Percentiles rank a stretch among this genome's conserved stretches.
phyloP scores from a whole-genome alignment of 208 protist genomes.

The Vickermania ingenoplastis region DNA sequence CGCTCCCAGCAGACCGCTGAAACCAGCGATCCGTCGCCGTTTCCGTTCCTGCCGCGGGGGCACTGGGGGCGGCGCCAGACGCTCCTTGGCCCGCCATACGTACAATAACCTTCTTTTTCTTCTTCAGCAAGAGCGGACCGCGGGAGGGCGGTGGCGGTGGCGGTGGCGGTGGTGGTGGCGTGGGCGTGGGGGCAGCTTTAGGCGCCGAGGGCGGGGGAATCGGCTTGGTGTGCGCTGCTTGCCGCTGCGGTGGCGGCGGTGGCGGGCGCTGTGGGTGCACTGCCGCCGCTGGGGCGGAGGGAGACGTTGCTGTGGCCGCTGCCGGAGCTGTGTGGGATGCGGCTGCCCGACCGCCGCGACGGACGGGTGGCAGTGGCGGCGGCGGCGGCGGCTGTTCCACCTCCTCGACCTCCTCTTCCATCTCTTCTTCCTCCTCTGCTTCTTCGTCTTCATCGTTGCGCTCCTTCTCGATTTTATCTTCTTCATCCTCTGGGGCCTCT shows the following conservation, averaged over 20 bases:
- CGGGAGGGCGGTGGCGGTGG: not conserved
- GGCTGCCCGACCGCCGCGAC: not conserved
- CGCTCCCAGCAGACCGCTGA: too few species aligned
- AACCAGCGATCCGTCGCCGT: not conserved
- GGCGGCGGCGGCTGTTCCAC: slow-evolving; percentile 4
- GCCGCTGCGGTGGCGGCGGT: not conserved
- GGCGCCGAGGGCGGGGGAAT: too few species aligned
- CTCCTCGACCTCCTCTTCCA: slow-evolving; percentile 4
- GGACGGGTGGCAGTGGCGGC: not conserved
- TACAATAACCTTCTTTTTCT: slow-evolving; percentile 9
- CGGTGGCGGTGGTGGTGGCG: not conserved
- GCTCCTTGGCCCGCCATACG: not conserved
- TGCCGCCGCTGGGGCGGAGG: not conserved
- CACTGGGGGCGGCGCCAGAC: not conserved
- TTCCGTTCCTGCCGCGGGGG: not conserved
- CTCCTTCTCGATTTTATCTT: slow-evolving; percentile 5
- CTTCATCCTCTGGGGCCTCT: slow-evolving; percentile 15
- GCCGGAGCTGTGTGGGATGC: not conserved
- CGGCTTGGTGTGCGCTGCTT: too few species aligned
- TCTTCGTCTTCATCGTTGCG: slow-evolving; percentile 9
- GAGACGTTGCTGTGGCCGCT: not conserved
- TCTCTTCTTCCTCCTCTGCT: slow-evolving; percentile 6
- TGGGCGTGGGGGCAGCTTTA: not conserved
- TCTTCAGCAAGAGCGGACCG: not conserved
- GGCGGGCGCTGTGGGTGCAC: not conserved